These are phyloP conservation scores for Gossypium raimondii DNA, from an alignment of 345 rosid species.

Conservation along the genomic window DNA sequence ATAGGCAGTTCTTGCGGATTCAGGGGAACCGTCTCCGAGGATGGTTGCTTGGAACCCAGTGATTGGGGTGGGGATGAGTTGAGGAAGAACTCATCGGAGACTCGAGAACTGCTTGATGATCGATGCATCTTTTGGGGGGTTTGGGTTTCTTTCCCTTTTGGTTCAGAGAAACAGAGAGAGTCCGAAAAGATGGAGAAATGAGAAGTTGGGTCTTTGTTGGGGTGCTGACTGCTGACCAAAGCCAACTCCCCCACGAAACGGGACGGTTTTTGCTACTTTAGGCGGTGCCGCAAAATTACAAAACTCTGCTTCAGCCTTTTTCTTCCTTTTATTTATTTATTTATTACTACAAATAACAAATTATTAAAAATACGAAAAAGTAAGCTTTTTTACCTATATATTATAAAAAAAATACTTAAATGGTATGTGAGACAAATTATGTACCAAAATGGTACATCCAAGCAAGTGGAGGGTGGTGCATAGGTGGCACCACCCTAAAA, in stretches of 20 bases:
- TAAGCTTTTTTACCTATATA: too few relatives aligned
- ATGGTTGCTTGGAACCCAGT: slow-evolving; percentile 20
- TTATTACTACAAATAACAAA: too few relatives aligned
- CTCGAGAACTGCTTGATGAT: slow-evolving; percentile 48
- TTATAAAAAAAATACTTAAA: too few relatives aligned
- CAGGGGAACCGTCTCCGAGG: slow-evolving; percentile 20
- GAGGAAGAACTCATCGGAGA: slow-evolving; percentile 36
- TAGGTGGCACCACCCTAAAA: too few relatives aligned
- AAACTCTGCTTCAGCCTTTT: not conserved
- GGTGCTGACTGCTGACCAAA: not conserved
- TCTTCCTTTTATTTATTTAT: too few relatives aligned
- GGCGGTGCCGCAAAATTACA: not conserved
- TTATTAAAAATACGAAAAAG: too few relatives aligned
- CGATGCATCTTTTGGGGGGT: slow-evolving; percentile 43
- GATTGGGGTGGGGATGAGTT: slow-evolving; percentile 27
- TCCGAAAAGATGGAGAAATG: slow-evolving; percentile 3
- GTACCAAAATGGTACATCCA: too few relatives aligned
- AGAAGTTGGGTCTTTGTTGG: not conserved
- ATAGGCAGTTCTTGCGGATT: slow-evolving; percentile 43
- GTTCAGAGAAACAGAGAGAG: not conserved
- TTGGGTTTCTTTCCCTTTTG: not conserved
- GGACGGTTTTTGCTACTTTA: not conserved
- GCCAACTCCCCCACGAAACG: not conserved
- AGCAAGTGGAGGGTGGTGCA: too few relatives aligned
- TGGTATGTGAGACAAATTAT: too few relatives aligned